Evolutionary conservation across 129 eudicot species (phyloP).

Genomic region (Flaveria brownii): DNA sequence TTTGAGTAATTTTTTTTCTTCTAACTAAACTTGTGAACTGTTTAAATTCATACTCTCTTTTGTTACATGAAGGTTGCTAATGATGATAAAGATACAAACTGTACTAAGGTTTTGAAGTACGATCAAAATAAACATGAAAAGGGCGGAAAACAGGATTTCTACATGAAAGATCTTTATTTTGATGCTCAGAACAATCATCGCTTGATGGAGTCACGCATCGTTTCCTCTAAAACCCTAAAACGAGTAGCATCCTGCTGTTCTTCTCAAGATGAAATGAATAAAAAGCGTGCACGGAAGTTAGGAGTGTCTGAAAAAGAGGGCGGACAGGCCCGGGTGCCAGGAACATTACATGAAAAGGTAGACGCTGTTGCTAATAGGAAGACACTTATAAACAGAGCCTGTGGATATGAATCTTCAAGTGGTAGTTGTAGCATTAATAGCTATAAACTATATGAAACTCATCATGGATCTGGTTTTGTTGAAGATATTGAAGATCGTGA

Average conservation of each 20-base stretch:
- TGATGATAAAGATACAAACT: conserved; percentile 15
- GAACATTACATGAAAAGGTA: conserved; percentile 30
- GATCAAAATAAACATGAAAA: neutral
- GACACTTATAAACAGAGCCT: conserved; percentile 36
- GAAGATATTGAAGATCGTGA: conserved; percentile 43
- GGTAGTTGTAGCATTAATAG: conserved; percentile 64
- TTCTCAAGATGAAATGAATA: conserved; percentile 27
- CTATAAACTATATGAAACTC: conserved; percentile 32
- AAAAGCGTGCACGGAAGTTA: conserved; percentile 8
- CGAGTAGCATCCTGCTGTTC: conserved; percentile 38
- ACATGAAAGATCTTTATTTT: conserved; percentile 22
- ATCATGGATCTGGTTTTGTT: conserved; percentile 36
- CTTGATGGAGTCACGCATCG: conserved; percentile 27
- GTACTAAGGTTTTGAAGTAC: neutral
- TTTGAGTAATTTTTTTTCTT: neutral
- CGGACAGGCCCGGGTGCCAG: conserved; percentile 18
- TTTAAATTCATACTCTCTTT: neutral
- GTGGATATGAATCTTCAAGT: conserved; percentile 48
- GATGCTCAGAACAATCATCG: conserved; percentile 23
- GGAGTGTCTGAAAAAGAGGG: conserved; percentile 39
- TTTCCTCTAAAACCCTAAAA: conserved; percentile 43
- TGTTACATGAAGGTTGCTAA: conserved; percentile 23
- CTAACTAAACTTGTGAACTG: conserved; percentile 26
- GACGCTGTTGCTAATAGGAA: conserved; percentile 45
- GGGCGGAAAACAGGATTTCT: conserved; percentile 27